phyloP scores from a whole-genome alignment of 2,329 filamentous ascomycete genomes.

The Colletotrichum cereale region DNA sequence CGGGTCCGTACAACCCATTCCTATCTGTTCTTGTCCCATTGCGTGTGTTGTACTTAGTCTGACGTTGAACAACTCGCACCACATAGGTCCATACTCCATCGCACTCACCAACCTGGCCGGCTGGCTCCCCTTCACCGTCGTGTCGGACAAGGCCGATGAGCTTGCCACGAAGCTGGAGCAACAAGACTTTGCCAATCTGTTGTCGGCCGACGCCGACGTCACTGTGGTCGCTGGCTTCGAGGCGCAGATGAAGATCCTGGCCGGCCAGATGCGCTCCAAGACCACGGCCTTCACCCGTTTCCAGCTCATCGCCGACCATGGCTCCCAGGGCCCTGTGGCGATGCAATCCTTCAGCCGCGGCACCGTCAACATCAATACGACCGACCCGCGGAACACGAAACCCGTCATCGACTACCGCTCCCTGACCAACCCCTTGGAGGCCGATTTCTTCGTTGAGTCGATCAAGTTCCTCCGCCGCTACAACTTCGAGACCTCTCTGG shows the following conservation, averaged over 20 bases:
- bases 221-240: constrained; percentile 52
- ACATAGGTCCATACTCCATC: constrained; percentile 47
- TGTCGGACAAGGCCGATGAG: constrained; percentile 48
- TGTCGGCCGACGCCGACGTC: constrained; percentile 48
- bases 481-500: constrained; percentile 52
- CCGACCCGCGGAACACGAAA: constrained; percentile 51
- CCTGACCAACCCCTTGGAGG: constrained; percentile 54
- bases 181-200: constrained; percentile 49
- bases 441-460: constrained; percentile 53
- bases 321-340: constrained; percentile 43
- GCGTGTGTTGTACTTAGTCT: not conserved
- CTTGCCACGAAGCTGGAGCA: constrained; percentile 49
- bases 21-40: no score
- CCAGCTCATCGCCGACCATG: constrained; percentile 42
- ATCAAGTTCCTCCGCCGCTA: constrained; percentile 52
- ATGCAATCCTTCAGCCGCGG: constrained; percentile 53
- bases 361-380: constrained; percentile 53
- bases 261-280: constrained; percentile 49
- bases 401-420: constrained; percentile 55
- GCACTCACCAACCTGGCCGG: constrained; percentile 51
- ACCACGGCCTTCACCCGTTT: constrained; percentile 51
- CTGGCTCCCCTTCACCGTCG: constrained; percentile 52
- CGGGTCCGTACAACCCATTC: constrained; percentile 30
- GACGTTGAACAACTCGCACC: not conserved
- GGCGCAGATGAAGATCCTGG: constrained; percentile 54